Evolutionary conservation across 495 filamentous ascomycete genomes (phyloP), one percentile per base, ranked within the genome.

Genomic region (Daldinia bambusicola): DNA sequence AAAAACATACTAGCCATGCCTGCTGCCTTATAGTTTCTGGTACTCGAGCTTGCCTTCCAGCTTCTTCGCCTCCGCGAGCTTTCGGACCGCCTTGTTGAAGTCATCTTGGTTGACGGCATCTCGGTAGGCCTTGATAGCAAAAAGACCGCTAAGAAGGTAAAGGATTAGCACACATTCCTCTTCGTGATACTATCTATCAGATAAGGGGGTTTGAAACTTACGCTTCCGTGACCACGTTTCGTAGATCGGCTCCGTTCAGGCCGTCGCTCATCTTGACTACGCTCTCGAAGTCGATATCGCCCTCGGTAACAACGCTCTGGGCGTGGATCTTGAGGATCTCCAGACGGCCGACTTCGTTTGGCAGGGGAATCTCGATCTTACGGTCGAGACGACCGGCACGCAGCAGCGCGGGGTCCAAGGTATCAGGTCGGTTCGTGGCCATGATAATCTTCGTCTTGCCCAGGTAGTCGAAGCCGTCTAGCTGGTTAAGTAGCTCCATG

Each of bases 391-490:
- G 90, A 66, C 96, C 96, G 20, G 96, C 96, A 81, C 96, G 89
- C 58, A 99, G 84, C 63, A 99, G 84, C 9, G 96, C 96, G 9
- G 96, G 96, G 78, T 99, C 96, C 18, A 99, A 88, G 2, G 96
- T 99, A 79, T 99, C 96, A 13, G 96, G 96, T 79, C 96, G 88
- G 84, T 99, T 99, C 37, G 96, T 99, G 31, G 96, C 96, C 96
- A 99, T 99, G 83, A 98, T 99, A 81, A 99, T 99, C 85, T 99
- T 99, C 22, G 96, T 99, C 87, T 98, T 97, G 63, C 96, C 96
- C 5, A 99, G 86, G 80, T 99, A 99, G 79, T 99, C 96, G 84
- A 99, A 99, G 62, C 96, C 96, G 79, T 99, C 96, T 51, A 99
- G 89, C 79, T 99, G 96, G 80, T 99, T 99, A 66, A 99, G 91